Percentiles rank a stretch among this genome's conserved stretches.
Conservation (phyloP, 2,329 filamentous ascomycete genomes). For the Chaetomiaceae sp. region DNA sequence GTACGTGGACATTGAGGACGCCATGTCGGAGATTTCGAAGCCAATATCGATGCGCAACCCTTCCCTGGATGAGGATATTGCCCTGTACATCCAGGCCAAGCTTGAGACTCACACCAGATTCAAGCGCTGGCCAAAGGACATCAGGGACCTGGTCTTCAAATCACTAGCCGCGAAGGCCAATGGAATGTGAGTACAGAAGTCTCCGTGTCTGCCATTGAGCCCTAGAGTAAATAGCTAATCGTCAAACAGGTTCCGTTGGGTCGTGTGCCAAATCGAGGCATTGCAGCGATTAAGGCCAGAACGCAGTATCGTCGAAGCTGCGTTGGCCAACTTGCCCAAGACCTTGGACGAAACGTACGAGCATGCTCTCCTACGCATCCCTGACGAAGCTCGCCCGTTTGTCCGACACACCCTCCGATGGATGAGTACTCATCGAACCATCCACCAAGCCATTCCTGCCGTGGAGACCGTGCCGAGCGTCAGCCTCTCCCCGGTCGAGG, state of each 20-base stretch:
- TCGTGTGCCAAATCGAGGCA: slow-evolving; percentile 19
- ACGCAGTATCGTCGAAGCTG: neutral
- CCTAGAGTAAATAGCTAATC: neutral
- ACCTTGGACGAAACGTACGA: slow-evolving; percentile 21
- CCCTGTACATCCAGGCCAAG: neutral
- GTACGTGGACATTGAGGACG: slow-evolving; percentile 28
- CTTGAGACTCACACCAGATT: neutral
- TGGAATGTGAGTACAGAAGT: slow-evolving; percentile 4
- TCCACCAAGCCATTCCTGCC: neutral
- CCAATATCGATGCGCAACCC: slow-evolving; percentile 21
- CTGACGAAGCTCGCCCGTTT: slow-evolving; percentile 6
- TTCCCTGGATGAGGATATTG: slow-evolving; percentile 28
- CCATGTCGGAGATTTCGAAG: slow-evolving; percentile 8
- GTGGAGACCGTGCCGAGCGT: neutral
- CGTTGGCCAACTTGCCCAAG: slow-evolving; percentile 9
- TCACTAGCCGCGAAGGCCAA: slow-evolving; percentile 2
- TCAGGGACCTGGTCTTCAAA: neutral
- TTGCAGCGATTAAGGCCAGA: slow-evolving; percentile 9
- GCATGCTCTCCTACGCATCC: slow-evolving; percentile 11
- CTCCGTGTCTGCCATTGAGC: too few species aligned
- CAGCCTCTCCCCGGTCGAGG: neutral
- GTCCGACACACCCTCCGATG: slow-evolving; percentile 8
- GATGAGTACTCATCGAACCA: neutral
- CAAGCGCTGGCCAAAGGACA: neutral
- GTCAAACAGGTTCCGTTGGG: slow-evolving; percentile 20